Conservation (phyloP, 495 filamentous ascomycete genomes). For the Aspergillus ostianus region DNA sequence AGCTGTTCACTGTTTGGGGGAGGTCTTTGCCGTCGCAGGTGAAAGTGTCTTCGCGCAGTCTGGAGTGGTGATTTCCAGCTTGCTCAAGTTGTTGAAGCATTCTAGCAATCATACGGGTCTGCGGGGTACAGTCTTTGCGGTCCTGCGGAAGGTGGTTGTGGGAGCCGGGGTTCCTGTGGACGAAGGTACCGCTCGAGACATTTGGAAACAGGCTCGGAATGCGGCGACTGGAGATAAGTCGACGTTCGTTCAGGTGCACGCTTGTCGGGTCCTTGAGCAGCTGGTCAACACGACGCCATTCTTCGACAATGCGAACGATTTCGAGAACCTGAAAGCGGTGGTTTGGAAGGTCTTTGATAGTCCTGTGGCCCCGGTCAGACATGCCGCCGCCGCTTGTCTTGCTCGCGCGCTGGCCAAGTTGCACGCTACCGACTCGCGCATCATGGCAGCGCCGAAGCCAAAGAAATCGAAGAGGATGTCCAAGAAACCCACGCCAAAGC, state of each 20-base stretch:
- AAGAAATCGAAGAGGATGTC: slow-evolving; percentile 72
- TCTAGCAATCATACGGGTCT: slow-evolving; percentile 78
- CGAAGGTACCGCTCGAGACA: slow-evolving; percentile 79
- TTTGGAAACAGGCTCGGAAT: slow-evolving; percentile 88
- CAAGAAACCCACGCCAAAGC: slow-evolving; percentile 63
- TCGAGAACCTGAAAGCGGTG: slow-evolving; percentile 75
- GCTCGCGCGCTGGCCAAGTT: slow-evolving; percentile 74
- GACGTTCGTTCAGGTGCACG: slow-evolving; percentile 72
- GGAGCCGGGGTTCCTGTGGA: slow-evolving; percentile 77
- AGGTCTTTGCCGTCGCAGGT: slow-evolving; percentile 83
- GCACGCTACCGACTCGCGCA: slow-evolving; percentile 63
- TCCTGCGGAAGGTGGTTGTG: slow-evolving; percentile 70
- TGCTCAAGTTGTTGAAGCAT: slow-evolving; percentile 78
- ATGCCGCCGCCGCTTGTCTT: slow-evolving; percentile 84
- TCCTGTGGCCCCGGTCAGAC: slow-evolving; percentile 65
- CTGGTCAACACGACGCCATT: slow-evolving; percentile 68
- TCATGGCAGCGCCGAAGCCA: slow-evolving; percentile 57
- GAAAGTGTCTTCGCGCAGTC: slow-evolving; percentile 90
- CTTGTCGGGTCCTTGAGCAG: slow-evolving; percentile 76
- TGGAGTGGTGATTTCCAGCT: slow-evolving; percentile 63
- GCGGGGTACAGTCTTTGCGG: slow-evolving; percentile 76
- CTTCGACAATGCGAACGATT: slow-evolving; percentile 90
- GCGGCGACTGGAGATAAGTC: slow-evolving; percentile 78
- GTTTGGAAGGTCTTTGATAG: slow-evolving; percentile 87
- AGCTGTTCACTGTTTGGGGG: slow-evolving; percentile 83